Base-by-base conservation (phyloP, 1,284 basidiomycete species). In the Athelia sp. region DNA sequence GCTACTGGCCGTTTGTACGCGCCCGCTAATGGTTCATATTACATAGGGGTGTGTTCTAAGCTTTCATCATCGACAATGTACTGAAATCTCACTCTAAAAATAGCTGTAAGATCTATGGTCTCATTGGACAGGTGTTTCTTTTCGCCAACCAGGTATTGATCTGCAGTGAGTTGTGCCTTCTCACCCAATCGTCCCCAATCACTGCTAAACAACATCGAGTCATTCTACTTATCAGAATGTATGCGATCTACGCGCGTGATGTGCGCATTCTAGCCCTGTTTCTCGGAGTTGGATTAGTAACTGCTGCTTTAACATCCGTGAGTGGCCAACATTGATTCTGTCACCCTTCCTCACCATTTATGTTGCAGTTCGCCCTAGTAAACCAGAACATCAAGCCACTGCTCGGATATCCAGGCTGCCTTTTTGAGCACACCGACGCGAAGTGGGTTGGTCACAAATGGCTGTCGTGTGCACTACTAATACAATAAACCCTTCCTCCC, bases 121-220 rank as follows among this genome's bases (percentile, higher is more conserved):
- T 64, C 1, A 68, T 65, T 52, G 71, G 69, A 4, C 70, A 76
- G 47, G 34, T 67, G 4, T 47, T 74, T 10, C 57, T 77, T 9
- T 45, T 74, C 22, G 46, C 68, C 8, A 73, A 65, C 46, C 74
- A 76, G 56, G 58, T 68, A 3, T 47, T 71, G 1, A 67, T 76
- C 18, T 66, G 67, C 49, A 45, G 75, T 76, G 48, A 52, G 73
- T 53, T 31, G 15, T 21, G 35, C 18, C 10, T 43, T 21, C 43
- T 36, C 2, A 45, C 18, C 3, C 1, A 32, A 10, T 21, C 36
- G 2, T 45, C 29, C 10, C 1, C 9, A 13, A 29, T 29, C 4
- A 6, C 13, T 6, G 26, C 26, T 29, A 4, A 29, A 29, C 26
- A 4, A 13, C 26, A 29, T 29, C 24, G 47, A 72, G 71, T 68